Evolutionary conservation across 768 basidiomycete species (phyloP), one percentile per base, ranked within the genome.

Genomic region (Tricholomella constricta): DNA sequence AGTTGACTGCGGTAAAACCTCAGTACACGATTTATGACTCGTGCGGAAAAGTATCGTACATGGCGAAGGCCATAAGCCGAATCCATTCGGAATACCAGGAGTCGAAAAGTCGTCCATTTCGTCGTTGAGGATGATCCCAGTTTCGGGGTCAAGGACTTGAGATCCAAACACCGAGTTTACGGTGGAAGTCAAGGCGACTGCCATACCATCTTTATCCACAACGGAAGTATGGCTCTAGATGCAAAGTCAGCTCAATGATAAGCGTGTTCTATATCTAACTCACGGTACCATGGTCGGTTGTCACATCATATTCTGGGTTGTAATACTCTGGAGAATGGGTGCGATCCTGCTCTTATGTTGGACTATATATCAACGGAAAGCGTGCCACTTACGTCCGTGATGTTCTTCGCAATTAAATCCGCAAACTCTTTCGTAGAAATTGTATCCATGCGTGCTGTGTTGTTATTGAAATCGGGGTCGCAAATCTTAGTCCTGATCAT

Each of bases 91-190:
- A n/a, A 70, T 68, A 3, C 89, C 93, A 1, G 94, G 95, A 1
- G 76, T 86, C 10, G 93, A 89, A 67, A 98, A 98, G 68, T 98
- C 96, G 57, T 94, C 91, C 89, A 93, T 91, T 81, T 96, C 91
- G 62, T 98, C 85, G 62, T 98, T 98, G 36, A 98, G 70, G 45
- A 98, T 80, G 25, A 98, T 78, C 0, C 96, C 95, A 0, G 94
- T 97, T 46, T 84, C 79, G 0, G 89, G 81, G 68, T 96, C 94
- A 58, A 96, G 76, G 1, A 98, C 90, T 51, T 79, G 81, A 2
- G 91, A 94, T 14, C 95, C 96, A 69, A 96, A 98, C 15, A 95
- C 74, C 0, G 88, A 70, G 67, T 98, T 98, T 41, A 98, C 86
- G 0, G 95, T 95, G 3, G 90, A 87, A 1, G 95, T 97, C 29